Conservation (phyloP, 192 early-diverging fungal species). For the Coemansia javaensis region DNA sequence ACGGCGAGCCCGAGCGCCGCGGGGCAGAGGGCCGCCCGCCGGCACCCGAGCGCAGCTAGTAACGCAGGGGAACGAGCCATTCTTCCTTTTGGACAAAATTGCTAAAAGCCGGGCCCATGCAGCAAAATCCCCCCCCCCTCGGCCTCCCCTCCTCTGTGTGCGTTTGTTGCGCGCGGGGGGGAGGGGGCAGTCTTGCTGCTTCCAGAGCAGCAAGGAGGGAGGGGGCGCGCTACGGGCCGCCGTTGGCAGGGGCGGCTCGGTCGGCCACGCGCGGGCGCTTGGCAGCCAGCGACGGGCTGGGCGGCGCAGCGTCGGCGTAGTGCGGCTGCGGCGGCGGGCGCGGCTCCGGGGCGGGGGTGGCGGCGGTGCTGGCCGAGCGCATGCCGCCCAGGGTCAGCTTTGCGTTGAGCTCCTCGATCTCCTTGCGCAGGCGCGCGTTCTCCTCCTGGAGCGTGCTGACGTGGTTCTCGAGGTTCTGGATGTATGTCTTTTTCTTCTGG, state of each 20-base stretch:
- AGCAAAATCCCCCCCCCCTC: too few species aligned
- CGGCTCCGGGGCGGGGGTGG: conserved; percentile 24
- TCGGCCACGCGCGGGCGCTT: conserved; percentile 30
- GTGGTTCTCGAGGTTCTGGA: conserved; percentile 65
- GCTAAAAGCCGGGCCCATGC: too few species aligned
- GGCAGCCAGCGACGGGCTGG: conserved; percentile 17
- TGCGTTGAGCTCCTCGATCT: conserved; percentile 63
- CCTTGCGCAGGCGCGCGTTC: conserved; percentile 58
- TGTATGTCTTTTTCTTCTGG: conserved; percentile 78
- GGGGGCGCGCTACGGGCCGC: background rate
- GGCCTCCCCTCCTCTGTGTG: too few species aligned
- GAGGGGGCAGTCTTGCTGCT: too few species aligned
- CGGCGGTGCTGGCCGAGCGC: conserved; percentile 30
- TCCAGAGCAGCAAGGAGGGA: too few species aligned
- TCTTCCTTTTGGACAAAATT: too few species aligned
- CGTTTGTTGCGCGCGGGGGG: too few species aligned
- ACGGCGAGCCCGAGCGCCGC: background rate
- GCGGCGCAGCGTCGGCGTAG: conserved; percentile 1
- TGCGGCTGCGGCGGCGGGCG: background rate
- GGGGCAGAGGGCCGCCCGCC: background rate
- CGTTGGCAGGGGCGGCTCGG: conserved; percentile 17
- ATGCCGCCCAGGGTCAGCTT: conserved; percentile 60
- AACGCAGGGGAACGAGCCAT: too few species aligned
- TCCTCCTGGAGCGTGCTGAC: conserved; percentile 60
- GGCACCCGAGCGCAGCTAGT: too few species aligned